phyloP scores from a whole-genome alignment of 1,284 basidiomycete genomes.

The Coniferiporia weirii region DNA sequence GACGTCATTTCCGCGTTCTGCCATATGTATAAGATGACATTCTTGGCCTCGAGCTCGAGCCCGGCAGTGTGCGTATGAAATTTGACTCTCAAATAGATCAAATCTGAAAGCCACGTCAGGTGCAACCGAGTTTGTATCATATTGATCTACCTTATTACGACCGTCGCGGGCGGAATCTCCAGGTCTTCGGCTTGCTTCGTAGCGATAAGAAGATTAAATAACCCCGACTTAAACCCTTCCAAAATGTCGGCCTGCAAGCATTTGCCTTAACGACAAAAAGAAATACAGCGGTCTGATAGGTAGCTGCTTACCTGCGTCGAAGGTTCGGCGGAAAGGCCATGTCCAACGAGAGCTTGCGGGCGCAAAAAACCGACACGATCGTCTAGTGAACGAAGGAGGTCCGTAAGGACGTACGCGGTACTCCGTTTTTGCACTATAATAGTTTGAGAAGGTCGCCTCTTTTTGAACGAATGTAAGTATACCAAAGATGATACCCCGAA shows the following conservation, averaged over 20 bases:
- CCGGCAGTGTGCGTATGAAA: slow-evolving; percentile 50
- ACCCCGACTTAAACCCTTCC: slow-evolving; percentile 45
- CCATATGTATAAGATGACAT: slow-evolving; percentile 58
- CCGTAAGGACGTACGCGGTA: slow-evolving; percentile 42
- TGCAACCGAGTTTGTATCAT: background rate
- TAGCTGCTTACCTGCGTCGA: slow-evolving; percentile 22
- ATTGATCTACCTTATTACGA: slow-evolving; percentile 52
- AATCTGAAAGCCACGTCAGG: slow-evolving; percentile 39
- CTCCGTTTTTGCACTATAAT: slow-evolving; percentile 39
- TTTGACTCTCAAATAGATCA: slow-evolving; percentile 54
- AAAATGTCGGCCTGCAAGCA: slow-evolving; percentile 33
- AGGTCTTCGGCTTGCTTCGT: slow-evolving; percentile 55
- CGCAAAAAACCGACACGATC: slow-evolving; percentile 40
- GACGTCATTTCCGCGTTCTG: slow-evolving; percentile 48
- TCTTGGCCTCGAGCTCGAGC: slow-evolving; percentile 39
- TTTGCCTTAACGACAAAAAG: slow-evolving; percentile 16
- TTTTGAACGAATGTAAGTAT: slow-evolving; percentile 11
- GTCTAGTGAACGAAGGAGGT: slow-evolving; percentile 39
- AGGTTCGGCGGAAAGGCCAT: slow-evolving; percentile 24
- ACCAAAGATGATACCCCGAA: slow-evolving; percentile 67
- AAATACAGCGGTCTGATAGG: background rate
- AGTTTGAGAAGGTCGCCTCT: slow-evolving; percentile 9
- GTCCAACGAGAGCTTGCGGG: slow-evolving; percentile 32
- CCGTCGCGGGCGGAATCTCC: slow-evolving; percentile 45
- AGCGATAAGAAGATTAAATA: slow-evolving; percentile 55